A percentile compares a stretch with the other conserved stretches of the same genome.
Evolutionary conservation across 108 stramenopile genomes (phyloP).

Genomic region (Nitzschia inconspicua): DNA sequence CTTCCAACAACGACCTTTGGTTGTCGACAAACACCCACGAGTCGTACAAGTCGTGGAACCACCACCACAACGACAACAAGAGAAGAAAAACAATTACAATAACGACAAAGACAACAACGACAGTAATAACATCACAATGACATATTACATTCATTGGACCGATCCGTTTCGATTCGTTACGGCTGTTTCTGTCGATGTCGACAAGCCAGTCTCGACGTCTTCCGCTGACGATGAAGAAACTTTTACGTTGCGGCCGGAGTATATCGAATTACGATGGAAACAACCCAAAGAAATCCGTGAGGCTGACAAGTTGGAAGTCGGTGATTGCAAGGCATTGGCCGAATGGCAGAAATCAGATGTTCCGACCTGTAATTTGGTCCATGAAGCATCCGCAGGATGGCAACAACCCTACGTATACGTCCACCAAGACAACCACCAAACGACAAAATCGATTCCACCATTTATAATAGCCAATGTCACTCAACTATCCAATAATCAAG

Average conservation of each 20-base stretch:
- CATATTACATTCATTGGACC: neutral
- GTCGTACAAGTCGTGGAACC: no score
- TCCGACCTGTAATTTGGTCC: slow-evolving; percentile 63
- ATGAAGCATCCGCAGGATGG: slow-evolving; percentile 44
- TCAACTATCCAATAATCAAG: neutral
- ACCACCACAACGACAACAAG: no score
- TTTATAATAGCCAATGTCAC: neutral
- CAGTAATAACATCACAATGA: neutral
- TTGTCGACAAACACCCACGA: no score
- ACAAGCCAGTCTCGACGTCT: neutral
- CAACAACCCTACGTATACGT: neutral
- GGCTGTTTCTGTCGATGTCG: neutral
- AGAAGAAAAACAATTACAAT: no score
- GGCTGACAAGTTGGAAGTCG: slow-evolving; percentile 39
- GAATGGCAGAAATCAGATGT: slow-evolving; percentile 53
- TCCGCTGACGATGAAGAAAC: neutral
- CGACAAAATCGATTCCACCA: neutral
- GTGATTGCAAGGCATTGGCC: slow-evolving; percentile 39
- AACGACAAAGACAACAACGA: no score
- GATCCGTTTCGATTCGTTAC: neutral
- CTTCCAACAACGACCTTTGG: no score
- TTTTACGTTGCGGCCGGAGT: neutral
- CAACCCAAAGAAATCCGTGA: slow-evolving; percentile 7
- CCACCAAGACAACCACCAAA: neutral
- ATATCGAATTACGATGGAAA: slow-evolving; percentile 7